Evolutionary conservation across 495 filamentous ascomycete species (phyloP).

Genomic region (Aspergillus baeticus): DNA sequence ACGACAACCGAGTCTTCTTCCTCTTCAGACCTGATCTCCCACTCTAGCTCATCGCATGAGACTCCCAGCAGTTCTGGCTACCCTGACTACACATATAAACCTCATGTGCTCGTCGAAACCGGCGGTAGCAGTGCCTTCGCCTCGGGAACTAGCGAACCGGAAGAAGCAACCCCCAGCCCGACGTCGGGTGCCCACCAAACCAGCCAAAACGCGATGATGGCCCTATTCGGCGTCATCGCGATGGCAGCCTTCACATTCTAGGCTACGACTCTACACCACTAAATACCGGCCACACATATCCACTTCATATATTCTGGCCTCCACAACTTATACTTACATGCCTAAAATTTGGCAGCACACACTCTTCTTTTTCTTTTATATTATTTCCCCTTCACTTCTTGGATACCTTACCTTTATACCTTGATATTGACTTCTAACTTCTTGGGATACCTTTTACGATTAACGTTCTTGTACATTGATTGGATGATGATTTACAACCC

Average conservation of each 20-base stretch:
- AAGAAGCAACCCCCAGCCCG: conserved; percentile 4
- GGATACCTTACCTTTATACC: not conserved
- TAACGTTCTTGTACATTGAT: conserved; percentile 20
- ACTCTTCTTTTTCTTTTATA: conserved; percentile 21
- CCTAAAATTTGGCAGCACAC: not conserved
- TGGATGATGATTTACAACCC: conserved; percentile 15
- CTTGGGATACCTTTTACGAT: conserved; percentile 27
- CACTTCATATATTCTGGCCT: not conserved
- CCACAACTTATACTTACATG: not conserved
- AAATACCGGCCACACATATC: not conserved
- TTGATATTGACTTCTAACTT: conserved; percentile 13
- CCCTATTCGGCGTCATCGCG: conserved; percentile 6
- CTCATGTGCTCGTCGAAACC: conserved; percentile 34
- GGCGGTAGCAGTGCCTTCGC: not conserved
- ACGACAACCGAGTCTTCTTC: conserved; percentile 17
- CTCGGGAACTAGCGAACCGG: conserved; percentile 4
- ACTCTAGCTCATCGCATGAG: conserved; percentile 26
- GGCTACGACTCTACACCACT: not conserved
- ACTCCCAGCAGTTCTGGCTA: conserved; percentile 17
- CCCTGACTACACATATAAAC: conserved; percentile 33
- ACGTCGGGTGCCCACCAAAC: conserved; percentile 5
- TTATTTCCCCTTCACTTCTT: conserved; percentile 19
- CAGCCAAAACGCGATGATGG: conserved; percentile 13
- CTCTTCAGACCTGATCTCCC: conserved; percentile 27
- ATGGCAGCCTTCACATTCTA: conserved; percentile 10